Conservation (phyloP, 2,329 filamentous ascomycete genomes). For the Phialophora expanda region DNA sequence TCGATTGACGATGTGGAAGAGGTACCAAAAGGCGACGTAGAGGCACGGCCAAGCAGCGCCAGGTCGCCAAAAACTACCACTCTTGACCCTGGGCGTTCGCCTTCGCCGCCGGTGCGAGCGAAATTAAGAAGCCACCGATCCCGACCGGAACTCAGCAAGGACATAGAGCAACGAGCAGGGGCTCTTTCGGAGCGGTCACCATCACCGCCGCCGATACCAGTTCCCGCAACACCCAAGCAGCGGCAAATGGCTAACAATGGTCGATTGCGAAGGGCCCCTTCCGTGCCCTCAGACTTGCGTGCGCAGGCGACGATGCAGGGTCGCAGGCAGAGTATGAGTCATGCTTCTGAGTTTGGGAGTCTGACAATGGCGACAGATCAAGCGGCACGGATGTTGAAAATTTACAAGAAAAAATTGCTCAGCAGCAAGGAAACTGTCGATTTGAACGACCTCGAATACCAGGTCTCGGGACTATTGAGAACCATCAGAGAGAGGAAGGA, state of each 20-base stretch:
- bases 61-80: conserved; percentile 40
- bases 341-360: conserved; percentile 52
- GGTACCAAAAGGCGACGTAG: conserved; percentile 40
- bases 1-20: conserved; percentile 42
- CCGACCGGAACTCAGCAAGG: conserved; percentile 23
- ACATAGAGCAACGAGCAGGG: conserved; percentile 14
- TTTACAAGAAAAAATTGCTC: conserved; percentile 63
- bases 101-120: conserved; percentile 50
- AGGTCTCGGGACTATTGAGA: conserved; percentile 57
- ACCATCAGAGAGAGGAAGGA: conserved; percentile 49
- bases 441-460: conserved; percentile 61
- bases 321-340: conserved; percentile 37
- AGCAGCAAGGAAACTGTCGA: conserved; percentile 53
- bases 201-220: conserved; percentile 29
- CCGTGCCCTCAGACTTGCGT: conserved; percentile 56
- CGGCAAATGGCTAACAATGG: conserved; percentile 45
- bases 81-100: conserved; percentile 41
- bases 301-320: conserved; percentile 50
- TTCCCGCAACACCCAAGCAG: conserved; percentile 40
- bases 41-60: conserved; percentile 40
- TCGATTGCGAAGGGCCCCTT: conserved; percentile 46
- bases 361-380: conserved; percentile 62
- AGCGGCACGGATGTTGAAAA: conserved; percentile 61
- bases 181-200: conserved; percentile 28
- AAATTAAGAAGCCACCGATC: conserved; percentile 40